These are phyloP conservation scores for Hypoxylon crocopeplum DNA, from an alignment of 495 filamentous ascomycete genomes.

Conservation along the genomic window DNA sequence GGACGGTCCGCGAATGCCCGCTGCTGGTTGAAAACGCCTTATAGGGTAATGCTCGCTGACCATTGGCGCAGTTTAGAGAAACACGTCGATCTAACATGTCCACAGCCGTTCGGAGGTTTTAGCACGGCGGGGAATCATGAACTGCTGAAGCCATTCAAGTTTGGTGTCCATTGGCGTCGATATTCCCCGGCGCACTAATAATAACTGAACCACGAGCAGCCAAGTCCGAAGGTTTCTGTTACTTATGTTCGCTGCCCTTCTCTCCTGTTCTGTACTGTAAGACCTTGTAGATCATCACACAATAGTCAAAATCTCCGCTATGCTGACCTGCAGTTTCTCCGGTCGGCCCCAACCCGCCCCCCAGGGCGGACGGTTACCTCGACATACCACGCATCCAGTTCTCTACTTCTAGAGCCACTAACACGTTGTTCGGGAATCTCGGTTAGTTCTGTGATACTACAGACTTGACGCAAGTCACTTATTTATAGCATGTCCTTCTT, in stretches of 20 bases:
- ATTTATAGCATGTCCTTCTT: slow-evolving; percentile 31
- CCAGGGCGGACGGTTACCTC: slow-evolving; percentile 4
- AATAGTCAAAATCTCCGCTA: slow-evolving; percentile 3
- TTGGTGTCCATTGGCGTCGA: slow-evolving; percentile 3
- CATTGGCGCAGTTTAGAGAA: slow-evolving; percentile 1
- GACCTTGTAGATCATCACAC: slow-evolving; percentile 14
- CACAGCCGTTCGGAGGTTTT: slow-evolving; percentile 18
- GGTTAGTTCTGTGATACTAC: slow-evolving; percentile 27
- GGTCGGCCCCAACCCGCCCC: slow-evolving; percentile 28
- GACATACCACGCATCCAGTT: slow-evolving; percentile 10
- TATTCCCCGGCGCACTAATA: not conserved
- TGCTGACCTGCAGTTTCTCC: slow-evolving; percentile 19
- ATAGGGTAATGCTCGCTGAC: too few relatives aligned
- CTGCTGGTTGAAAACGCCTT: too few relatives aligned
- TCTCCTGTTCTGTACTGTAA: too few relatives aligned
- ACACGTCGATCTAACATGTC: slow-evolving; percentile 22
- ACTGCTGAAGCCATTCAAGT: slow-evolving; percentile 13
- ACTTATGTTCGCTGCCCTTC: too few relatives aligned
- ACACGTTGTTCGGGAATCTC: slow-evolving; percentile 23
- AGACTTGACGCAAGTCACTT: slow-evolving; percentile 18
- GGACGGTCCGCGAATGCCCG: too few relatives aligned
- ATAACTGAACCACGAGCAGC: not conserved
- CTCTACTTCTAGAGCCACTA: slow-evolving; percentile 16
- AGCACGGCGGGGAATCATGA: slow-evolving; percentile 14
- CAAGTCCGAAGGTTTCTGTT: too few relatives aligned